Percentiles rank a stretch among this genome's conserved stretches.
Conservation (phyloP, 202 grass and related monocot species). For the Eragrostis tef region DNA sequence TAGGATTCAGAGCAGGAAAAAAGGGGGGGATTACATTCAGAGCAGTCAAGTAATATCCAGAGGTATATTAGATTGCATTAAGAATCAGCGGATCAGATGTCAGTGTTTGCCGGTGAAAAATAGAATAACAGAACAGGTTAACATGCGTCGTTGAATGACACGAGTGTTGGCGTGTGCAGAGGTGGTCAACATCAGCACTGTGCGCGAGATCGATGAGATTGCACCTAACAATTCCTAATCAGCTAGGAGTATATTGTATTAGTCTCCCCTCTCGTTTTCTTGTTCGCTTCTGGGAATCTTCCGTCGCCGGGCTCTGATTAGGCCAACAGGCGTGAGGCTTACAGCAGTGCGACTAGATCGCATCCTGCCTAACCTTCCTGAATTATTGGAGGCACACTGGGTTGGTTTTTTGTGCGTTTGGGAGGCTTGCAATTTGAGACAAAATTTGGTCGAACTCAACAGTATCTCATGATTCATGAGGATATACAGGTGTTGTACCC, state of each 20-base stretch:
- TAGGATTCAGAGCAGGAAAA: background rate
- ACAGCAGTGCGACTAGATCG: conserved; percentile 2
- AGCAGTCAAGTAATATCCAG: no score
- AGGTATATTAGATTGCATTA: background rate
- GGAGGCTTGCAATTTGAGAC: background rate
- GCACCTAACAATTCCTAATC: conserved; percentile 45
- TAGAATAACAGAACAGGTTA: background rate
- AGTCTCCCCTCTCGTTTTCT: background rate
- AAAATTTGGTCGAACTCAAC: conserved; percentile 20
- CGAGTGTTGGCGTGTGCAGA: background rate
- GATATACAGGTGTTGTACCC: conserved; percentile 5
- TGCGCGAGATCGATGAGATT: conserved; percentile 8
- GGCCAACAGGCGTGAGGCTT: background rate
- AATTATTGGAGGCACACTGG: background rate
- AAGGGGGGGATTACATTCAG: no score
- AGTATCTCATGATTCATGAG: background rate
- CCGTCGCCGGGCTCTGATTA: background rate
- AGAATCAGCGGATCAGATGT: conserved; percentile 16
- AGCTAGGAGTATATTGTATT: background rate
- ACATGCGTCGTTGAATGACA: background rate
- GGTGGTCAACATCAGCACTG: conserved; percentile 22
- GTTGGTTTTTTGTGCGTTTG: conserved; percentile 7
- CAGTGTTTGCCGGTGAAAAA: conserved; percentile 3
- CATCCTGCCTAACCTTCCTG: conserved; percentile 40
- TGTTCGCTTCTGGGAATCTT: conserved; percentile 43